phyloP scores from a whole-genome alignment of 75 land plant genomes.

The Pseudotsuga menziesii region DNA sequence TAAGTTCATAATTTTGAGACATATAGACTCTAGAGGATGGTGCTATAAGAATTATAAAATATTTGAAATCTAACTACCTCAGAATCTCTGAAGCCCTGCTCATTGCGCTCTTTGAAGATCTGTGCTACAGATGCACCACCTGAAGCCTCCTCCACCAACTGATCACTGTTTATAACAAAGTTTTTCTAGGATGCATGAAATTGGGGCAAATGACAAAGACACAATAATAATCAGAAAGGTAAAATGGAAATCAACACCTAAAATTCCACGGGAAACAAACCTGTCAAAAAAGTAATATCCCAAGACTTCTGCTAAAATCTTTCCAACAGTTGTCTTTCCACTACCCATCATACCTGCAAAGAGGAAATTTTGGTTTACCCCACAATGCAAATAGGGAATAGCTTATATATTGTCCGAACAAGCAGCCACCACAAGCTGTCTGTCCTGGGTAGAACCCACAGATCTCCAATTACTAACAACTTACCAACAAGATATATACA shows the following conservation, averaged over 20 bases:
- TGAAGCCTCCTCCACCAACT: constrained; percentile 54
- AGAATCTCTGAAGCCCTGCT: constrained; percentile 55
- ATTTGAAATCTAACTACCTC: constrained; percentile 35
- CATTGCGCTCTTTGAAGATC: constrained; percentile 48
- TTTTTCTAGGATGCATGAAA: neutral
- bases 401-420: neutral
- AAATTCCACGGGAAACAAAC: constrained; percentile 20
- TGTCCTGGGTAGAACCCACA: neutral
- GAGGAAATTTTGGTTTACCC: neutral
- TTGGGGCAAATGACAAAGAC: neutral
- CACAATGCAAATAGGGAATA: neutral
- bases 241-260: neutral
- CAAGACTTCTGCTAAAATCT: constrained; percentile 62
- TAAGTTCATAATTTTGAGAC: neutral
- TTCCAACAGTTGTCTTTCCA: constrained; percentile 93
- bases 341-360: constrained; percentile 91
- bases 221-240: neutral
- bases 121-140: constrained; percentile 62
- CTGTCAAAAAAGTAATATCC: constrained; percentile 85
- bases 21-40: neutral
- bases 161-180: constrained; percentile 50
- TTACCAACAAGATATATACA: constrained; percentile 55
- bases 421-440: neutral
- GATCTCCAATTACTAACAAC: constrained; percentile 7
- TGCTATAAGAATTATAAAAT: neutral